Evolutionary conservation across 805 yeast genomes (phyloP).

Genomic region (Suhomyces faveliae): DNA sequence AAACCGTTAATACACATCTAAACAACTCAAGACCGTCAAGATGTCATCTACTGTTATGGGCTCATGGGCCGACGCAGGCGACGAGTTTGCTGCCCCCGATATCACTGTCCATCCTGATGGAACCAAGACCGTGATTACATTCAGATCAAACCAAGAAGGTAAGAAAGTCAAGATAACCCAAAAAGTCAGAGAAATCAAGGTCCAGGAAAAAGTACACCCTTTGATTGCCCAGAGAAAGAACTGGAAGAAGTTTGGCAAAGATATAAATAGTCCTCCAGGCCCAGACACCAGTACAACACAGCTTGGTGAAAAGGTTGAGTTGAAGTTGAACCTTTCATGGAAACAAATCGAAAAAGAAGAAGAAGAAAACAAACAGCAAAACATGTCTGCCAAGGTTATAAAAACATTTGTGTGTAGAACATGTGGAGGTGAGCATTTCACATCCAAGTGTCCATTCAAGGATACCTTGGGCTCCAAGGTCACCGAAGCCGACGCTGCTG

Average conservation of each 20-base stretch:
- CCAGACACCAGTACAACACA: conserved; percentile 89
- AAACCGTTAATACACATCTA: background rate
- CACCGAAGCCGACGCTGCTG: conserved; percentile 43
- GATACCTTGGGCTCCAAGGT: conserved; percentile 68
- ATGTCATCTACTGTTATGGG: conserved; percentile 39
- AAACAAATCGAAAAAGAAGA: conserved; percentile 73
- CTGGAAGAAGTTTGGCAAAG: conserved; percentile 89
- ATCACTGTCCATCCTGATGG: conserved; percentile 81
- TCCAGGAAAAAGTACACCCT: conserved; percentile 79
- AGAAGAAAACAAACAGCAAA: conserved; percentile 53
- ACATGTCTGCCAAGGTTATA: conserved; percentile 35
- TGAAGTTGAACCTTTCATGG: conserved; percentile 75
- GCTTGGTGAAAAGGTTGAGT: conserved; percentile 77
- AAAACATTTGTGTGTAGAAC: conserved; percentile 71
- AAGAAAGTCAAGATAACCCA: conserved; percentile 87
- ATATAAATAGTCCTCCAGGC: conserved; percentile 68
- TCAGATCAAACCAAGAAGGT: conserved; percentile 70
- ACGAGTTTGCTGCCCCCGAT: conserved; percentile 71
- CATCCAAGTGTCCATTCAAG: conserved; percentile 93
- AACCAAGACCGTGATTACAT: conserved; percentile 82
- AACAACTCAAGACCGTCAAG: background rate
- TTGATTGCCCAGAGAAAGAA: conserved; percentile 82
- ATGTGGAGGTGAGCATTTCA: conserved; percentile 93
- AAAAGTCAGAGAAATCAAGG: conserved; percentile 71
- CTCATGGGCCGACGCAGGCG: conserved; percentile 74